Percentiles rank a stretch among this genome's conserved stretches.
phyloP scores from a whole-genome alignment of 2,329 filamentous ascomycete species.

The Fusarium mundagurra region DNA sequence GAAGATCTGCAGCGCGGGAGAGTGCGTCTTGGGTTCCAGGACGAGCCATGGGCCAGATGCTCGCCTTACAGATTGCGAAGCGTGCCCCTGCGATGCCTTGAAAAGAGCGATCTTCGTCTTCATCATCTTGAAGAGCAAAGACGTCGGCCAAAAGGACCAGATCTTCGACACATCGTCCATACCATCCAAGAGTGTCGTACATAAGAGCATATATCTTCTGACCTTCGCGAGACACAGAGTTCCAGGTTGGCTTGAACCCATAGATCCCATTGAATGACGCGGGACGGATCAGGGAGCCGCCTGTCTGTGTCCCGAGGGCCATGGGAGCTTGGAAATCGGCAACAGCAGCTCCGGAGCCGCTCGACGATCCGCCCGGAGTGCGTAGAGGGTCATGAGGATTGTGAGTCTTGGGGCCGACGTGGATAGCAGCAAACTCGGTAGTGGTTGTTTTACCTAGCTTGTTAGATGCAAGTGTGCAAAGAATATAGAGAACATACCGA shows the following conservation, averaged over 20 bases:
- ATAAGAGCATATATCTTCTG: slow-evolving; percentile 67
- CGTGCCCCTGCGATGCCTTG: slow-evolving; percentile 58
- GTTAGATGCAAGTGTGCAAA: background rate
- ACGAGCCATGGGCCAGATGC: slow-evolving; percentile 62
- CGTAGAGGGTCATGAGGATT: slow-evolving; percentile 74
- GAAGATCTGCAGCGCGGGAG: slow-evolving; percentile 51
- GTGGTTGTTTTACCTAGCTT: slow-evolving; percentile 55
- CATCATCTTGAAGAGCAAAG: slow-evolving; percentile 61
- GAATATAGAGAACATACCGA: slow-evolving; percentile 42
- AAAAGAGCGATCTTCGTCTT: slow-evolving; percentile 50
- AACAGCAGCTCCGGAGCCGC: slow-evolving; percentile 73
- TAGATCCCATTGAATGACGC: slow-evolving; percentile 75
- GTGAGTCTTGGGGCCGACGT: slow-evolving; percentile 60
- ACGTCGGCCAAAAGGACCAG: slow-evolving; percentile 65
- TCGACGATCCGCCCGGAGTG: slow-evolving; percentile 75
- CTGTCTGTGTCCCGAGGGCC: slow-evolving; percentile 73
- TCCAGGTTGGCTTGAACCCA: slow-evolving; percentile 74
- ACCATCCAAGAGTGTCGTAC: slow-evolving; percentile 72
- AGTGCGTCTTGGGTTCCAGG: slow-evolving; percentile 57
- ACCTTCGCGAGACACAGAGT: slow-evolving; percentile 70
- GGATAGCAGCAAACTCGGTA: slow-evolving; percentile 70
- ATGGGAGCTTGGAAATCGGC: slow-evolving; percentile 71
- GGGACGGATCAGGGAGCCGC: slow-evolving; percentile 71
- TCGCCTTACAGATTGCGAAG: slow-evolving; percentile 66
- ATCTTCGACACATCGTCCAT: slow-evolving; percentile 67